Base-by-base conservation (phyloP, 441 rosid genomes). In the Jatropha podagrica region DNA sequence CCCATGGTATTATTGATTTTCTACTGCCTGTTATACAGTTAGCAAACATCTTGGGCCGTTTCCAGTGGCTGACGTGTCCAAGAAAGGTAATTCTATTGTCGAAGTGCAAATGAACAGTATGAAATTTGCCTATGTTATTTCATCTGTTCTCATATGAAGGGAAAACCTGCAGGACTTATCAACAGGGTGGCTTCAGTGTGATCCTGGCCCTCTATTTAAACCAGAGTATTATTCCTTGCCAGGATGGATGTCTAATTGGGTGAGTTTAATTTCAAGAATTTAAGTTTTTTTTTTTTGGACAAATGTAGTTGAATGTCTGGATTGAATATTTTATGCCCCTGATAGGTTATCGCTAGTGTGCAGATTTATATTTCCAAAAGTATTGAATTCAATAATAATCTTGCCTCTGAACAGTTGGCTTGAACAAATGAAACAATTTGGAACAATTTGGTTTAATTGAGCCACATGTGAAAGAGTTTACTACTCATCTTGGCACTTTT, bases 101-200 rank as follows among this genome's bases (percentile, higher is more conserved):
- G 32, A 42, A 72, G 13, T 58, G 3, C 44, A 75, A 3, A 65
- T 42, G 40, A 9, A 32, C 23, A 23, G 40, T 63, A 32, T 23
- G 69, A 67, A 68, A 62, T 14, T 42, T 48, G 20, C 41, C 4
- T 42, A 10, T 72, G 48, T 51, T 26, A 9, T 68, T 68, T 23
- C 38, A 48, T 65, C 72, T 37, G 41, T 48, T 73, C 38, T 40
- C 52, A 68, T 69, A 58, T 60, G 46, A 20, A 14, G 41, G 78
- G 6, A 65, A 59, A 40, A 44, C 64, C 44, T 72, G 81, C 88
- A 95, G 97, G 98, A 95, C 83, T 83, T 95, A 76, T 86, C 97
- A 8, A 89, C 94, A 12, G 91, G 94, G 59, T 93, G 99, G 99
- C 96, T 95, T 70, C 88, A 85, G 6, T 95, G 99, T 82, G 97